phyloP scores from a whole-genome alignment of 805 yeast species.

The Candida coleopterorum region DNA sequence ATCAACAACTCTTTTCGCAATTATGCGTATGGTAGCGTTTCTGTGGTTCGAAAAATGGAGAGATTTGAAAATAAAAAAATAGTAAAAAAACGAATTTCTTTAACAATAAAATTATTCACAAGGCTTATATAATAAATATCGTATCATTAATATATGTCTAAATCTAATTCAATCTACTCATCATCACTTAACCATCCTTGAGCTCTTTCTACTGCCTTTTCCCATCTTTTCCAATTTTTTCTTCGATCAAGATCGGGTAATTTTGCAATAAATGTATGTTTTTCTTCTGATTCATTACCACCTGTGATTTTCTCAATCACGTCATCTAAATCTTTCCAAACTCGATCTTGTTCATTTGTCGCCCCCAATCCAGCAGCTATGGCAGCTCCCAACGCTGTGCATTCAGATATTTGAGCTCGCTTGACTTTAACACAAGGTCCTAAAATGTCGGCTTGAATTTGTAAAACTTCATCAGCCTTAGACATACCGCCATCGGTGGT shows the following conservation, averaged over 20 bases:
- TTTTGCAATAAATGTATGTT: constrained; percentile 31
- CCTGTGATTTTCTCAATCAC: constrained; percentile 43
- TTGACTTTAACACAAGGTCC: constrained; percentile 82
- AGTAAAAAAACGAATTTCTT: no score
- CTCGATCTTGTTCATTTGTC: constrained; percentile 42
- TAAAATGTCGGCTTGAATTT: constrained; percentile 86
- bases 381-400: constrained; percentile 95
- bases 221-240: constrained; percentile 72
- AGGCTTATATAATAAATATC: no score
- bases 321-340: constrained; percentile 77
- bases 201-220: constrained; percentile 75
- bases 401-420: constrained; percentile 79
- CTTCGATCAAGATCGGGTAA: constrained; percentile 57
- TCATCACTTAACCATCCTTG: constrained; percentile 68
- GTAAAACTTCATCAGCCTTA: constrained; percentile 84
- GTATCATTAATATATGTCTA: no score
- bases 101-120: no score
- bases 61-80: no score
- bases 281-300: constrained; percentile 20
- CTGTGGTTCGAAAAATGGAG: no score
- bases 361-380: constrained; percentile 84
- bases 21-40: no score
- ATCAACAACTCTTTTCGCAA: no score
- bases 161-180: no score
- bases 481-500: constrained; percentile 97